Conservation (phyloP, 768 basidiomycete species). For the Rhodotorula diobovata region DNA sequence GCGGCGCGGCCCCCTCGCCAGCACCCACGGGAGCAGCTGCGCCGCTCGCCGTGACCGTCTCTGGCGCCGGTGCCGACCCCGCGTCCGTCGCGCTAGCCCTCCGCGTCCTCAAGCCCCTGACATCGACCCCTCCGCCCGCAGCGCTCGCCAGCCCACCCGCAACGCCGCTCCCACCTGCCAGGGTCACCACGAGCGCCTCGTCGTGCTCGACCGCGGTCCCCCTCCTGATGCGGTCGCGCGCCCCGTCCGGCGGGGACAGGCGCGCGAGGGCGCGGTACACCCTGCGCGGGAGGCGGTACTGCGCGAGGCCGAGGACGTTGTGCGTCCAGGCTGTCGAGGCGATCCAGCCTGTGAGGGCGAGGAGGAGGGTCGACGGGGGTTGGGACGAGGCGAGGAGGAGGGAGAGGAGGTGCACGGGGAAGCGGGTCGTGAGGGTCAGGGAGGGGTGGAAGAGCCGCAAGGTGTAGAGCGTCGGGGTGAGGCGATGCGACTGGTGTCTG, state of each 20-base stretch:
- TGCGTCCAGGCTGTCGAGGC: conserved; percentile 8
- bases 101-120: too few relatives aligned
- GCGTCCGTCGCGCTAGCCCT: too few relatives aligned
- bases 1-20: neutral
- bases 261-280: conserved; percentile 8
- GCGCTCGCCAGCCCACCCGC: neutral
- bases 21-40: neutral
- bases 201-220: conserved; percentile 14
- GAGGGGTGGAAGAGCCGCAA: conserved; percentile 26
- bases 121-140: neutral
- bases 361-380: conserved; percentile 3
- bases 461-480: conserved; percentile 24
- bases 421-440: conserved; percentile 14
- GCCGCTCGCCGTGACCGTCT: too few relatives aligned
- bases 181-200: conserved; percentile 4
- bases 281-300: conserved; percentile 2
- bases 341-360: neutral
- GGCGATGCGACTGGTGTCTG: conserved; percentile 26
- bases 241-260: neutral
- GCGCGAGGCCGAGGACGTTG: neutral
- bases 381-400: conserved; percentile 18
- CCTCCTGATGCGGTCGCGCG: neutral
- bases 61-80: too few relatives aligned
- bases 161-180: neutral
- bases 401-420: conserved; percentile 18